phyloP scores from a whole-genome alignment of 139 green algal species.

The Raphidocelis subcapitata region DNA sequence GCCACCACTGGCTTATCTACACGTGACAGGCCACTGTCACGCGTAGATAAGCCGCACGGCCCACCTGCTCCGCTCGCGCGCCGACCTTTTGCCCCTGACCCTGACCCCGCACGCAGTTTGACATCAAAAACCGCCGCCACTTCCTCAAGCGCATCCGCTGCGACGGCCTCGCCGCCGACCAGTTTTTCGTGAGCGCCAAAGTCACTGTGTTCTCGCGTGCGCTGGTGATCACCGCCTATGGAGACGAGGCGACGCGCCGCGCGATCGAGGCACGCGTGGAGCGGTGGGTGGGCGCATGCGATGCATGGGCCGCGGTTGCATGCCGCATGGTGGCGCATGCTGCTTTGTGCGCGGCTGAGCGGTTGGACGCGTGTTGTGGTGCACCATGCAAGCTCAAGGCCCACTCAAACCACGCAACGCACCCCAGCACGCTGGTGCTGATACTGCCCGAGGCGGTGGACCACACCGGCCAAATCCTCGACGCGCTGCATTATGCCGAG shows the following conservation, averaged over 20 bases:
- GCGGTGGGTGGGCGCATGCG: conserved; percentile 29
- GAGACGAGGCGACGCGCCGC: conserved; percentile 67
- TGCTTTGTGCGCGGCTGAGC: neutral
- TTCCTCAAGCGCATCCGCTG: conserved; percentile 74
- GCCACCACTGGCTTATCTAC: neutral
- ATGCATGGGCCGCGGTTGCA: neutral
- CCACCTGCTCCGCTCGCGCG: neutral
- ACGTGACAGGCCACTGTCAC: neutral
- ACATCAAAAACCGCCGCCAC: conserved; percentile 76
- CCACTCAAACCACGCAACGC: neutral
- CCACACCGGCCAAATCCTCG: conserved; percentile 72
- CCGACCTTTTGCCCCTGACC: neutral
- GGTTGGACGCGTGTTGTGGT: neutral
- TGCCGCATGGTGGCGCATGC: neutral
- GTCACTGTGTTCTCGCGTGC: conserved; percentile 72
- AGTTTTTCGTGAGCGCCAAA: conserved; percentile 62
- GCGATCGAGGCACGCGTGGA: conserved; percentile 38
- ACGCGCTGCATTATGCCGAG: conserved; percentile 56
- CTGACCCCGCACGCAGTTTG: conserved; percentile 51
- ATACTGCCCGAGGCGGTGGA: conserved; percentile 78
- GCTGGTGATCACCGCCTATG: conserved; percentile 74
- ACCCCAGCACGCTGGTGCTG: conserved; percentile 71
- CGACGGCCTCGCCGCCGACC: conserved; percentile 45
- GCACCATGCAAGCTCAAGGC: neutral
- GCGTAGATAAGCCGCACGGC: neutral